phyloP scores from a whole-genome alignment of 1,284 basidiomycete genomes.

The Flammula alnicola region DNA sequence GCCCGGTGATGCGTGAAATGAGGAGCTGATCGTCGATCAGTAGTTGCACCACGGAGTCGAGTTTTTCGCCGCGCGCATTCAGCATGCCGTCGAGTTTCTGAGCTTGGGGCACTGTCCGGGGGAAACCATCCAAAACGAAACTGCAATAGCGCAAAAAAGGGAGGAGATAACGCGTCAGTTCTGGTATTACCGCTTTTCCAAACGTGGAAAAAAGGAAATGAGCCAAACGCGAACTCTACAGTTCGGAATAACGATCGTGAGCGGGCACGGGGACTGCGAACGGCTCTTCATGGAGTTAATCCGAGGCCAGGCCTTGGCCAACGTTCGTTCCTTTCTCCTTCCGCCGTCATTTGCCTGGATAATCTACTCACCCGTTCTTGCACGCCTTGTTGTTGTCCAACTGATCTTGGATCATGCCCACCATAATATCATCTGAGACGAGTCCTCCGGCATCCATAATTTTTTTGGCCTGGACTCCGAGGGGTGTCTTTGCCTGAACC shows the following conservation, averaged over 20 bases:
- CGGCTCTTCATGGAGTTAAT: too few species aligned
- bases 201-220: conserved; percentile 1
- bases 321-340: too few species aligned
- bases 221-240: too few species aligned
- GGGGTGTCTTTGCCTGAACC: conserved; percentile 84
- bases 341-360: too few species aligned
- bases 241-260: too few species aligned
- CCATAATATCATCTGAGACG: conserved; percentile 96
- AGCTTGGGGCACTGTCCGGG: conserved; percentile 96
- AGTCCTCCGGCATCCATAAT: conserved; percentile 97
- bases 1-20: conserved; percentile 96
- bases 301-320: too few species aligned
- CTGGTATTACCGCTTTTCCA: conserved; percentile 6
- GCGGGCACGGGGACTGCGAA: too few species aligned
- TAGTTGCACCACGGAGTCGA: conserved; percentile 93
- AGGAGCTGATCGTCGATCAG: conserved; percentile 94
- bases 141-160: conserved; percentile 48
- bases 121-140: conserved; percentile 98
- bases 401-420: conserved; percentile 97
- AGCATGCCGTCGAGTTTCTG: conserved; percentile 97
- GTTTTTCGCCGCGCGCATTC: conserved; percentile 76
- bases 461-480: conserved; percentile 94
- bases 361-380: conserved; percentile 83
- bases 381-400: conserved; percentile 92
- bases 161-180: conserved; percentile 24